Conservation (phyloP, 352 stramenopile genomes). For the Saprolegnia diclina region DNA sequence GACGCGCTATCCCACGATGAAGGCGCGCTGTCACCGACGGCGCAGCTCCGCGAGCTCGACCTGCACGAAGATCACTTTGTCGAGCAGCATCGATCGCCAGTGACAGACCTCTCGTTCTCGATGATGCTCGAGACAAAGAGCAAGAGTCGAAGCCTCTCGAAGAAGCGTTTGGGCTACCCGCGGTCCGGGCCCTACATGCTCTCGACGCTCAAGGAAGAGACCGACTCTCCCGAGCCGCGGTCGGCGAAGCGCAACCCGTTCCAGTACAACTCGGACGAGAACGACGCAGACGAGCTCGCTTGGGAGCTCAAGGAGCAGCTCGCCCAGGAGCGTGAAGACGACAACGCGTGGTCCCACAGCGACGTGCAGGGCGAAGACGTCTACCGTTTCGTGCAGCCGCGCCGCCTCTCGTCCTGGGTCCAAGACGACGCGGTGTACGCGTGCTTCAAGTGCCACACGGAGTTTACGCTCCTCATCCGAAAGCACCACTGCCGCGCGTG, state of each 20-base stretch:
- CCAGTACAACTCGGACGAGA: constrained; percentile 17
- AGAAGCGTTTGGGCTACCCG: constrained; percentile 5
- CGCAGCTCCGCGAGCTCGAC: background rate
- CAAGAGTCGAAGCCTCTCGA: constrained; percentile 8
- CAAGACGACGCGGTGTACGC: constrained; percentile 81
- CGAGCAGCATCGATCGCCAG: background rate
- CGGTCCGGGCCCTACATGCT: background rate
- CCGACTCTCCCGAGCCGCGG: background rate
- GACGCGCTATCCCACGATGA: background rate
- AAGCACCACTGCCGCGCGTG: constrained; percentile 82
- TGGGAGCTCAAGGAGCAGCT: constrained; percentile 4
- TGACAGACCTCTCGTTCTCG: constrained; percentile 16
- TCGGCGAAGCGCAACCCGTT: constrained; percentile 15
- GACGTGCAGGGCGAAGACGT: constrained; percentile 43
- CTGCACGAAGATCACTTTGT: background rate
- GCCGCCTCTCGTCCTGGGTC: constrained; percentile 73
- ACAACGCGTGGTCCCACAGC: constrained; percentile 23
- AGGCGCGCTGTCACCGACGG: background rate
- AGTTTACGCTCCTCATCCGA: constrained; percentile 71
- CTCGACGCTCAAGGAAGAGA: constrained; percentile 12
- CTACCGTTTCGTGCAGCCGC: constrained; percentile 77
- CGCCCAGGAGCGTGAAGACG: constrained; percentile 10
- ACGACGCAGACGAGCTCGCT: constrained; percentile 16
- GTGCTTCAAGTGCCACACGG: constrained; percentile 78
- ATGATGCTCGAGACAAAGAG: constrained; percentile 23